A percentile compares a stretch with the other conserved stretches of the same genome.
Conservation (phyloP, 345 rosid species). For the Eucalyptus marginata region DNA sequence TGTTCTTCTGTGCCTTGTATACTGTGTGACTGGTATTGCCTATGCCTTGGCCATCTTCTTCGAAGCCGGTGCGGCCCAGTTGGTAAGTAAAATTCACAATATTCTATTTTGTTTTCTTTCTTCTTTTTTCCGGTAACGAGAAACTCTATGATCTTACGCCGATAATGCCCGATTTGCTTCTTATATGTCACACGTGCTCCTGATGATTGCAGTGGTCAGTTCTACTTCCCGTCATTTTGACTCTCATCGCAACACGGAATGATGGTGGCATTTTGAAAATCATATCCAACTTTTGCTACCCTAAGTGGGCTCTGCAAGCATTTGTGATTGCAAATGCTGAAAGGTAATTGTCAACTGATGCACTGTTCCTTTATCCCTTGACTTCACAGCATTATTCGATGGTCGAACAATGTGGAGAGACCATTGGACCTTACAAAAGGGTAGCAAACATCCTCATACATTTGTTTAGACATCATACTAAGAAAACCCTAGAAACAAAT, state of each 20-base stretch:
- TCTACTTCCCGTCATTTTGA: conserved; percentile 91
- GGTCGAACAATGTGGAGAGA: neutral
- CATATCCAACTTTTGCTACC: conserved; percentile 57
- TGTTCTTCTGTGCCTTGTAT: conserved; percentile 79
- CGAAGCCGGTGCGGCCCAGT: conserved; percentile 76
- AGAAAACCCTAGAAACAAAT: neutral
- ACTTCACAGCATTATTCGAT: neutral
- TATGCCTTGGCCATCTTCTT: conserved; percentile 80
- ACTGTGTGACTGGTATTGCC: conserved; percentile 92
- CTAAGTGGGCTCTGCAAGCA: conserved; percentile 86
- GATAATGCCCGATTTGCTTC: neutral
- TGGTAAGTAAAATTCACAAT: conserved; percentile 40
- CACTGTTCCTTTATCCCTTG: neutral
- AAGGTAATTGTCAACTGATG: conserved; percentile 20
- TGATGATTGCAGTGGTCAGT: conserved; percentile 67
- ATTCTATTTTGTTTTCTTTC: neutral
- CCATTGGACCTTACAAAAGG: neutral
- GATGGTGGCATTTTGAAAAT: conserved; percentile 16
- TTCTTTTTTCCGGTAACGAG: neutral
- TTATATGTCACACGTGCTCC: neutral
- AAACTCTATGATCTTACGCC: neutral
- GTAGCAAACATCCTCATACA: neutral
- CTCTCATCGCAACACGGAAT: conserved; percentile 66
- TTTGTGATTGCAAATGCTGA: conserved; percentile 74
- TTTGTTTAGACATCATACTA: neutral